phyloP scores from a whole-genome alignment of 2,329 filamentous ascomycete genomes.

The Fusarium xyrophilum region DNA sequence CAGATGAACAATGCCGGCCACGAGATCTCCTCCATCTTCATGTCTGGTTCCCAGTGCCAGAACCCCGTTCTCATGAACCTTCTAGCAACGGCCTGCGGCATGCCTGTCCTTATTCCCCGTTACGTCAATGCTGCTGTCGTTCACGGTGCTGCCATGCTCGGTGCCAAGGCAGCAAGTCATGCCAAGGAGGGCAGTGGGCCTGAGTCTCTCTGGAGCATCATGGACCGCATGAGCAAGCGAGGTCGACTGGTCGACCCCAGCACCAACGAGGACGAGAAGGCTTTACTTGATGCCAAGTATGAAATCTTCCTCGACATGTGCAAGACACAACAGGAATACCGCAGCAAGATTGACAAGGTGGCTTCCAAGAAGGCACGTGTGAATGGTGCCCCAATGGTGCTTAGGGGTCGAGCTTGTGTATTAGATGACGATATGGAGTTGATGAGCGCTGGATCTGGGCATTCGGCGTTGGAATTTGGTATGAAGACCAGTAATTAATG shows the following conservation, averaged over 20 bases:
- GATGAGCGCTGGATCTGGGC: slow-evolving; percentile 13
- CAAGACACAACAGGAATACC: slow-evolving; percentile 81
- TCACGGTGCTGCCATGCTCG: slow-evolving; percentile 97
- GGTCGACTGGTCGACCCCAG: slow-evolving; percentile 83
- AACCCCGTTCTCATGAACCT: slow-evolving; percentile 92
- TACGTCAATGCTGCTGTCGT: slow-evolving; percentile 97
- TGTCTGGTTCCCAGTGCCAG: slow-evolving; percentile 98
- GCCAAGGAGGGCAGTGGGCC: slow-evolving; percentile 72
- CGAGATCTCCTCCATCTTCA: slow-evolving; percentile 90
- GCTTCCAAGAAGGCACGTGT: slow-evolving; percentile 49
- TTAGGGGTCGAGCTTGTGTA: slow-evolving; percentile 17
- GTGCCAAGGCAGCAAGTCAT: slow-evolving; percentile 92
- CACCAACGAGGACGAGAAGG: slow-evolving; percentile 74
- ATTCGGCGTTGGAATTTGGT: slow-evolving; percentile 20
- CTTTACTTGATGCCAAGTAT: slow-evolving; percentile 86
- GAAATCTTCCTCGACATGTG: slow-evolving; percentile 95
- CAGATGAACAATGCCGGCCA: slow-evolving; percentile 93
- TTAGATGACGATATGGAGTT: slow-evolving; percentile 5
- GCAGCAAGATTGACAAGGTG: slow-evolving; percentile 76
- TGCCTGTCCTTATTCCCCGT: slow-evolving; percentile 91
- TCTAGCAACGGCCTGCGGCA: slow-evolving; percentile 86
- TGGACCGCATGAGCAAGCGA: slow-evolving; percentile 96
- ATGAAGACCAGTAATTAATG: slow-evolving; percentile 26
- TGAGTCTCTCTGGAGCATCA: slow-evolving; percentile 92
- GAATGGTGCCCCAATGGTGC: slow-evolving; percentile 45